Evolutionary conservation across 1,139 yeast genomes (phyloP).

Genomic region (Arxiozyma heterogenica): DNA sequence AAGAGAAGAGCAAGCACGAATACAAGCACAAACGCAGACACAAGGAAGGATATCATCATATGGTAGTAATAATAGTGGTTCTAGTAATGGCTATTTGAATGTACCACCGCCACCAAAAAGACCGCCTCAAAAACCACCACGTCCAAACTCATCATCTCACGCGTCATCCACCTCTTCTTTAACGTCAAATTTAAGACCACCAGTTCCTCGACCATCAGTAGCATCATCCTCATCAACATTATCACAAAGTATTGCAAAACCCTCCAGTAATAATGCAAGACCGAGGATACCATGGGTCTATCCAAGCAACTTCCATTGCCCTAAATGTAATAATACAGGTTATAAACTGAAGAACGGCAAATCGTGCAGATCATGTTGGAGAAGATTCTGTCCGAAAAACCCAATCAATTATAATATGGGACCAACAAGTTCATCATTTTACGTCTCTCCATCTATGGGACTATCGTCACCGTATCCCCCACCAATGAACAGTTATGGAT

Average conservation of each 20-base stretch:
- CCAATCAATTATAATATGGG: conserved; percentile 17
- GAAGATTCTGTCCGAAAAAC: conserved; percentile 43
- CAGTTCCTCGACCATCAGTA: background rate
- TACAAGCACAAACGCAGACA: background rate
- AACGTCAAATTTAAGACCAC: background rate
- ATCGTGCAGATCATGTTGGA: conserved; percentile 68
- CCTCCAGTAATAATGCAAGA: background rate
- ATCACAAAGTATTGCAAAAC: background rate
- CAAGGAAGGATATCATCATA: background rate
- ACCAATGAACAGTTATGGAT: background rate
- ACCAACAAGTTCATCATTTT: conserved; percentile 3
- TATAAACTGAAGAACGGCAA: conserved; percentile 53
- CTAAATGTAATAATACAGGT: conserved; percentile 72
- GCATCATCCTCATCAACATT: conserved; percentile 2
- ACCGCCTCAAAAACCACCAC: conserved; percentile 4
- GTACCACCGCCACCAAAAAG: conserved; percentile 2
- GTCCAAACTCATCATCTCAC: background rate
- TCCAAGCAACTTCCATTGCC: conserved; percentile 54
- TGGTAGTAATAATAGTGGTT: background rate
- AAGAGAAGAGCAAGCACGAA: conserved; percentile 10
- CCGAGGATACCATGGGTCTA: conserved; percentile 54
- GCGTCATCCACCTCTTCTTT: background rate
- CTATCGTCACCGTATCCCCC: background rate
- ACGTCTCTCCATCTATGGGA: background rate
- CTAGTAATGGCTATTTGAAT: background rate